Percentiles rank a stretch among this genome's conserved stretches.
phyloP scores from a whole-genome alignment of 1,284 basidiomycete species.

The Neonothopanus nambi region DNA sequence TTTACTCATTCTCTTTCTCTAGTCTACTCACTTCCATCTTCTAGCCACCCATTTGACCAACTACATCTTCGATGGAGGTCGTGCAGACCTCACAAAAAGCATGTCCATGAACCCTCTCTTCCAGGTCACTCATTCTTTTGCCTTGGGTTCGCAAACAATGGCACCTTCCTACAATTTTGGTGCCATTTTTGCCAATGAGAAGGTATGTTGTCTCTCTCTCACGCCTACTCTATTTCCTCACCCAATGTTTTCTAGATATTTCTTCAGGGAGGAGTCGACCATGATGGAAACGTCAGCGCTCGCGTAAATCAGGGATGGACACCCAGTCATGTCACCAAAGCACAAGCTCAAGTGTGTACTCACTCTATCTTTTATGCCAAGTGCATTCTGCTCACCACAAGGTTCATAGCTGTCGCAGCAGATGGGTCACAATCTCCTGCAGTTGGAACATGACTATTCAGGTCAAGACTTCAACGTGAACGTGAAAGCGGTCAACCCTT shows the following conservation, averaged over 20 bases:
- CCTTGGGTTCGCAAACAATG: conserved; percentile 76
- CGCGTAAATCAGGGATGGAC: conserved; percentile 93
- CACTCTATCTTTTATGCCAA: background rate
- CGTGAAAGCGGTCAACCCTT: conserved; percentile 92
- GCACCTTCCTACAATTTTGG: conserved; percentile 92
- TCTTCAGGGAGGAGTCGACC: conserved; percentile 92
- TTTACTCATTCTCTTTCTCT: background rate
- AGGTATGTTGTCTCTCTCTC: conserved; percentile 44
- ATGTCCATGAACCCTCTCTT: conserved; percentile 94
- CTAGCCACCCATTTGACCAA: conserved; percentile 91
- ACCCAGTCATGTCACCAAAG: conserved; percentile 78
- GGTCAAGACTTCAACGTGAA: conserved; percentile 90
- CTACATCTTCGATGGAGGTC: conserved; percentile 95
- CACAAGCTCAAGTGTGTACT: conserved; percentile 80
- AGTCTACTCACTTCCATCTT: conserved; percentile 6
- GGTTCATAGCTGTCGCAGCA: conserved; percentile 58
- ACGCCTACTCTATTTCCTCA: conserved; percentile 18
- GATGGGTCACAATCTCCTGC: conserved; percentile 84
- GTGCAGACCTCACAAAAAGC: conserved; percentile 95
- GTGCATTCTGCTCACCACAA: conserved; percentile 17
- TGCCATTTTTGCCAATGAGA: conserved; percentile 87
- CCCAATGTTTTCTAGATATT: conserved; percentile 61
- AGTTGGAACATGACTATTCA: conserved; percentile 93
- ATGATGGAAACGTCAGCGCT: conserved; percentile 88
- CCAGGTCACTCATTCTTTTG: conserved; percentile 97